Evolutionary conservation across 148 eudicot genomes (phyloP).

Genomic region (Chenopodium quinoa): DNA sequence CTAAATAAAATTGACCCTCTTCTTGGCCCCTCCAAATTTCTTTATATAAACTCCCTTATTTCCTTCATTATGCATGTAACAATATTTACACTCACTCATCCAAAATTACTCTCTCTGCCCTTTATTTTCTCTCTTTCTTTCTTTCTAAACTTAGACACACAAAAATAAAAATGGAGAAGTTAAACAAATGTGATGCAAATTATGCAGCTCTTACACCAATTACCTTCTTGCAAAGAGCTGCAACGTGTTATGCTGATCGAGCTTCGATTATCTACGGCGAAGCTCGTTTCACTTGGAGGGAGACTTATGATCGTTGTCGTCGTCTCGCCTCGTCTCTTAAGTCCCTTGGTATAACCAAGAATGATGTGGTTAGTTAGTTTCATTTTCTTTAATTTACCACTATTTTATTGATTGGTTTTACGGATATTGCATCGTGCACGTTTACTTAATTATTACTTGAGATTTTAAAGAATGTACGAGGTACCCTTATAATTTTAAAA

Average conservation of each 20-base stretch:
- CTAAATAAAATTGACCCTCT: too few species aligned
- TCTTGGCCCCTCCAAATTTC: too few species aligned
- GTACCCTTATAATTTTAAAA: too few species aligned
- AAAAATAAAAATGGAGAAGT: constrained; percentile 44
- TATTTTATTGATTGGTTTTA: too few species aligned
- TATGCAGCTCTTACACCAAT: constrained; percentile 69
- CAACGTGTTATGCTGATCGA: constrained; percentile 55
- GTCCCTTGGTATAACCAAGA: constrained; percentile 51
- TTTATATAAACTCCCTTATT: too few species aligned
- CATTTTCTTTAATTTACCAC: neutral
- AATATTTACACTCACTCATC: too few species aligned
- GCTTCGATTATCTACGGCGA: constrained; percentile 60
- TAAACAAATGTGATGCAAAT: constrained; percentile 66
- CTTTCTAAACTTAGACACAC: too few species aligned
- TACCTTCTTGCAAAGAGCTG: constrained; percentile 70
- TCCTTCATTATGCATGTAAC: too few species aligned
- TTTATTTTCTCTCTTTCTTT: neutral
- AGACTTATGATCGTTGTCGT: constrained; percentile 73
- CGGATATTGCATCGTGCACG: too few species aligned
- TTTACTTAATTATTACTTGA: too few species aligned
- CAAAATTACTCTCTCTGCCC: too few species aligned
- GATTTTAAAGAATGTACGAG: too few species aligned
- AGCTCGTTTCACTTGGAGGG: constrained; percentile 64
- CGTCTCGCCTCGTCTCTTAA: constrained; percentile 77
- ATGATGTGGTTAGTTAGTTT: constrained; percentile 72